Conservation (phyloP, 495 filamentous ascomycete genomes). For the Daldinia vernicosa region DNA sequence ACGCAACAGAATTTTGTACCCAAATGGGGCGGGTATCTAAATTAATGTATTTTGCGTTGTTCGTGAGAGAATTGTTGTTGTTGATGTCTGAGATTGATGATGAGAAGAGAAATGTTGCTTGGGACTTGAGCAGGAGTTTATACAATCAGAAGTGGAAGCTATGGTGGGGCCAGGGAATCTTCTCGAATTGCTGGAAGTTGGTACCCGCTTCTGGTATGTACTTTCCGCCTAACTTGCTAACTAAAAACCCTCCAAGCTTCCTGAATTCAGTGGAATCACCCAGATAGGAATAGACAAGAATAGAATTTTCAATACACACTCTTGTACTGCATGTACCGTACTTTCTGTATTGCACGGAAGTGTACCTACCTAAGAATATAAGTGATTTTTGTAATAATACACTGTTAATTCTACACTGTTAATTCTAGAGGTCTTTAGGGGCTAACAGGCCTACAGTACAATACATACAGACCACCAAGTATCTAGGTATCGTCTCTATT, state of each 20-base stretch:
- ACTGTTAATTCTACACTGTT: background rate
- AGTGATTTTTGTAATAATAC: background rate
- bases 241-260: slow-evolving; percentile 23
- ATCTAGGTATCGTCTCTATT: no score
- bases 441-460: no score
- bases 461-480: no score
- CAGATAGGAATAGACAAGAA: slow-evolving; percentile 9
- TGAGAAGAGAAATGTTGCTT: slow-evolving; percentile 11
- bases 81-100: slow-evolving; percentile 34
- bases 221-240: slow-evolving; percentile 34
- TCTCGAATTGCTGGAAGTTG: slow-evolving; percentile 41
- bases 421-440: background rate
- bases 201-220: slow-evolving; percentile 42
- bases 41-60: slow-evolving; percentile 6
- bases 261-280: slow-evolving; percentile 25
- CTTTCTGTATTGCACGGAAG: background rate
- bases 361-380: background rate
- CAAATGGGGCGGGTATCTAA: slow-evolving; percentile 35
- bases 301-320: background rate
- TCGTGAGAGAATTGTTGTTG: slow-evolving; percentile 7
- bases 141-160: slow-evolving; percentile 38
- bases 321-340: background rate
- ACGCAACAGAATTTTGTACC: slow-evolving; percentile 24
- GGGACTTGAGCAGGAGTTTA: slow-evolving; percentile 38
- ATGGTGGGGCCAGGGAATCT: slow-evolving; percentile 43